Conservation (phyloP, 352 stramenopile genomes). For the Globisporangium spiculum region DNA sequence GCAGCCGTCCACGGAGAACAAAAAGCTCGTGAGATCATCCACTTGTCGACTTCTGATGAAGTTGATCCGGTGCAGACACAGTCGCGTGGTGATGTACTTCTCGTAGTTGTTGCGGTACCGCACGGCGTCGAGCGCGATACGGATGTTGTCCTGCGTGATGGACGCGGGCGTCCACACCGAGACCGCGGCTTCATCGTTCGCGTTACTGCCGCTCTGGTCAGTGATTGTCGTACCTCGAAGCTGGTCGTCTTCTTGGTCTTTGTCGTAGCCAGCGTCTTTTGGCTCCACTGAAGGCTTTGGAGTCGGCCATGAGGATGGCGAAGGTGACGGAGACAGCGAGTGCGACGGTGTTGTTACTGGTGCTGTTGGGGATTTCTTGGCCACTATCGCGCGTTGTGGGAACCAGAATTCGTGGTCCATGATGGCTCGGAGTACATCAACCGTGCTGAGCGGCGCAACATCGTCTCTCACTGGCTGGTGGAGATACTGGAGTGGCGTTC, state of each 20-base stretch:
- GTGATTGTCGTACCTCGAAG: background rate
- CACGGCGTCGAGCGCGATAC: conserved; percentile 35
- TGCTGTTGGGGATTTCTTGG: background rate
- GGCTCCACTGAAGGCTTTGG: background rate
- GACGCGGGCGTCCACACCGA: conserved; percentile 22
- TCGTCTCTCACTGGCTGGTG: background rate
- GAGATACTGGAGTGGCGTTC: background rate
- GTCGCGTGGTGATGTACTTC: conserved; percentile 22
- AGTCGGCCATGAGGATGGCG: background rate
- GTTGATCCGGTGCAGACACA: conserved; percentile 47
- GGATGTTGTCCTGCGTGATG: conserved; percentile 21
- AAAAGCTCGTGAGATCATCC: conserved; percentile 24
- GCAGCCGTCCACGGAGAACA: conserved; percentile 42
- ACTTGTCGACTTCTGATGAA: conserved; percentile 21
- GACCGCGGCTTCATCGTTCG: background rate
- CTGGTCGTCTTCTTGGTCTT: background rate
- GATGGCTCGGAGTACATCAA: background rate
- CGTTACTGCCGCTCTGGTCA: background rate
- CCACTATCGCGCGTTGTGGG: no score
- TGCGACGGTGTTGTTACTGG: background rate
- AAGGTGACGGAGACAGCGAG: background rate
- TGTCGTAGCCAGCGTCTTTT: background rate
- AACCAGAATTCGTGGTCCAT: background rate
- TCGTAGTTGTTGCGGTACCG: conserved; percentile 42
- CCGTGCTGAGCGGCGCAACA: background rate